Conservation (phyloP, 768 basidiomycete genomes). For the Lentinula edodes region DNA sequence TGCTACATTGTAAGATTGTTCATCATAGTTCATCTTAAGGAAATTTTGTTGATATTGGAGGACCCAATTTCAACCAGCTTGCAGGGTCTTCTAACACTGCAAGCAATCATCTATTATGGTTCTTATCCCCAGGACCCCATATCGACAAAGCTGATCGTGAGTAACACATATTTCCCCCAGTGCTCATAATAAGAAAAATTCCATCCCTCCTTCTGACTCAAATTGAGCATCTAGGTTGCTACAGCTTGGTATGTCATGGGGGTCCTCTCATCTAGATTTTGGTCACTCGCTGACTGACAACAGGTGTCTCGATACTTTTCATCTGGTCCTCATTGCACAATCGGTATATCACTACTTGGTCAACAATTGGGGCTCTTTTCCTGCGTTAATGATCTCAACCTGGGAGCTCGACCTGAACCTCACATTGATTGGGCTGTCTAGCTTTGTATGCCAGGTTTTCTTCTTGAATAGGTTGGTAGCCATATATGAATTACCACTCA, state of each 20-base stretch:
- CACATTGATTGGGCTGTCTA: conserved; percentile 13
- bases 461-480: conserved; percentile 11
- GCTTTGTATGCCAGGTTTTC: conserved; percentile 14
- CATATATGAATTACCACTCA: neutral
- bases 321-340: conserved; percentile 12
- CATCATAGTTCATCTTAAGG: no score
- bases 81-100: conserved; percentile 15
- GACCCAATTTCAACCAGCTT: conserved; percentile 6
- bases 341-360: conserved; percentile 15
- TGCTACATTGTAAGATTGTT: conserved; percentile 12
- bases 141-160: conserved; percentile 12
- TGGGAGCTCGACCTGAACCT: conserved; percentile 12
- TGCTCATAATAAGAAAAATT: no score
- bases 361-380: conserved; percentile 13
- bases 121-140: conserved; percentile 12
- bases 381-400: conserved; percentile 11
- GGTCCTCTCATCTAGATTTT: neutral
- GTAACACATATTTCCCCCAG: neutral
- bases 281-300: neutral
- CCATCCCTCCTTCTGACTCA: no score
- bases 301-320: conserved; percentile 11
- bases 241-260: neutral
- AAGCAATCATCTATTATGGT: conserved; percentile 15
- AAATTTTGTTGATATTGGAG: no score
- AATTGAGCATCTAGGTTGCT: neutral